Conservation (phyloP, 805 yeast species). For the Grigorovia jiainica region DNA sequence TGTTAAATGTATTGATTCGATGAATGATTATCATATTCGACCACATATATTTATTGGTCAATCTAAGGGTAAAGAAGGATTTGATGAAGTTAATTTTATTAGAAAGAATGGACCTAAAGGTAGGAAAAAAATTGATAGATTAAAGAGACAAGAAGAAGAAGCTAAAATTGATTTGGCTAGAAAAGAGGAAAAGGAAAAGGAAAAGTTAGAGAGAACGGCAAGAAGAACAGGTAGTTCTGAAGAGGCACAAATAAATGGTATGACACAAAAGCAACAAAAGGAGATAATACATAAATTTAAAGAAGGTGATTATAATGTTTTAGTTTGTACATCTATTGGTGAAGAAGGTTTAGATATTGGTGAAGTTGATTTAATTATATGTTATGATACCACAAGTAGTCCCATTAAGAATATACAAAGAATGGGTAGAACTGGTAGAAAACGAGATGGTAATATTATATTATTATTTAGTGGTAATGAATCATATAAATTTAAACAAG, state of each 20-base stretch:
- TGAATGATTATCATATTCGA: constrained; percentile 31
- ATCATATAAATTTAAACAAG: constrained; percentile 65
- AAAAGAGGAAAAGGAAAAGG: constrained; percentile 25
- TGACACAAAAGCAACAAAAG: constrained; percentile 85
- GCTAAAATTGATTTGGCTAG: constrained; percentile 23
- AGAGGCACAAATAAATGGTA: constrained; percentile 69
- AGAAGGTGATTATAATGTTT: constrained; percentile 59
- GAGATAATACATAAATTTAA: constrained; percentile 67
- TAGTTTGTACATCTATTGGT: constrained; percentile 95
- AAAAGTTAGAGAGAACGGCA: constrained; percentile 27
- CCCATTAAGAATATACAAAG: constrained; percentile 91
- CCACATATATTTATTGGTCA: constrained; percentile 95
- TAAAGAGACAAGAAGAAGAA: constrained; percentile 28
- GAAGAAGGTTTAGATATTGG: constrained; percentile 99
- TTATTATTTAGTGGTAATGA: constrained; percentile 72
- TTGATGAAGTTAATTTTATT: constrained; percentile 46
- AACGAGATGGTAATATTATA: constrained; percentile 76
- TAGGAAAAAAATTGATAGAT: constrained; percentile 31
- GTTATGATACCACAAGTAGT: constrained; percentile 87
- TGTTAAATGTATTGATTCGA: constrained; percentile 48
- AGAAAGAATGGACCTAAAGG: constrained; percentile 38
- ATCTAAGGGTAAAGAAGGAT: constrained; percentile 60
- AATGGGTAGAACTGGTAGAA: constrained; percentile 98
- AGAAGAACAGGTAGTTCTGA: constrained; percentile 57
- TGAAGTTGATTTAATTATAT: constrained; percentile 87